These are phyloP conservation scores for Xylariales sp. DNA, from an alignment of 2,329 filamentous ascomycete genomes.

Conservation along the genomic window DNA sequence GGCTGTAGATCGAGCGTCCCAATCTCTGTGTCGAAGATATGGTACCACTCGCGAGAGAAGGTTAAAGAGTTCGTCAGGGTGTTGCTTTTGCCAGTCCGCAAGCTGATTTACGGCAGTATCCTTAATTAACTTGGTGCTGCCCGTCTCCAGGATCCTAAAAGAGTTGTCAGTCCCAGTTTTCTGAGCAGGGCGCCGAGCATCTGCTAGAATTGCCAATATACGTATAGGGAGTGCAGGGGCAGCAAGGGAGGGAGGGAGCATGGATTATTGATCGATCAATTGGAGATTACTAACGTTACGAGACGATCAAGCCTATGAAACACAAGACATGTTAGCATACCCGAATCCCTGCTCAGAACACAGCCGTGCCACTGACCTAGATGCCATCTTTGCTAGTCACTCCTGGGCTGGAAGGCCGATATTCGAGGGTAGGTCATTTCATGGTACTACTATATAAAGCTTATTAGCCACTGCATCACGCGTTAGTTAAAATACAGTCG, in stretches of 20 bases:
- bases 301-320: slow-evolving; percentile 78
- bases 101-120: slow-evolving; percentile 97
- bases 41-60: slow-evolving; percentile 93
- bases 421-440: slow-evolving; percentile 44
- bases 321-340: slow-evolving; percentile 49
- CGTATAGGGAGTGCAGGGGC: not conserved
- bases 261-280: slow-evolving; percentile 1
- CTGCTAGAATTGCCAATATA: slow-evolving; percentile 1
- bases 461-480: slow-evolving; percentile 3
- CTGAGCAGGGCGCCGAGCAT: not conserved
- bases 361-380: slow-evolving; percentile 57
- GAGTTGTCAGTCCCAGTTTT: slow-evolving; percentile 17
- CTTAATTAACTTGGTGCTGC: slow-evolving; percentile 93
- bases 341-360: slow-evolving; percentile 16
- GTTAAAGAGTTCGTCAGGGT: slow-evolving; percentile 97
- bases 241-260: not conserved
- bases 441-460: slow-evolving; percentile 41
- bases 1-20: slow-evolving; percentile 94
- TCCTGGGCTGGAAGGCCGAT: slow-evolving; percentile 47
- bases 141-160: slow-evolving; percentile 89
- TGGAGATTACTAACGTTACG: slow-evolving; percentile 76
- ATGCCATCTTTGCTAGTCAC: slow-evolving; percentile 64
- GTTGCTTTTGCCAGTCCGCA: slow-evolving; percentile 97
- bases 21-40: slow-evolving; percentile 93
- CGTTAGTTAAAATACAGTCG: not conserved